Base-by-base conservation (phyloP, 2,329 filamentous ascomycete species). In the Talaromyces verruculosus region DNA sequence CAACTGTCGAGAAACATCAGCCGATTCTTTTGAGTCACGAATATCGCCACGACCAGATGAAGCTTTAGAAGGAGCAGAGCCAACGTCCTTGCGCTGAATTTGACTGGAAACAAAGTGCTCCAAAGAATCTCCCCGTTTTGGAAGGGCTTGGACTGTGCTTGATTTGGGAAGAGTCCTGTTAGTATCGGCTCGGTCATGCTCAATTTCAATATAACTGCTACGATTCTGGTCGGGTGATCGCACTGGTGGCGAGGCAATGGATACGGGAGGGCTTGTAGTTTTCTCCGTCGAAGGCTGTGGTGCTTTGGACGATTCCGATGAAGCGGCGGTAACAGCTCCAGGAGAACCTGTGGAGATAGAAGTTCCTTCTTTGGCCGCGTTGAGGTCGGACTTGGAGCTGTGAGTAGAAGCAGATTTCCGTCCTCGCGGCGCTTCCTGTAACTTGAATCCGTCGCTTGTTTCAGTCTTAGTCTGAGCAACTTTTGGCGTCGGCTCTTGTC, bases 381-480 rank as follows among this genome's bases (percentile, higher is more conserved):
- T 55, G 43, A 66, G 43, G 17, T 66, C 65, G 3, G 65, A 66
- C 43, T 39, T 66, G 43, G 61, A 60, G 37, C 61, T 66, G 10
- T 63, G 30, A n/a, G 61, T 25, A 62, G 81, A 82, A 33, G 79
- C 79, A n/a, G 76, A 71, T 75, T 83, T 84, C 74, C 83, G 85
- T 72, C 83, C 85, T 77, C 88, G 90, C 0, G 92, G 91, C 1
- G 90, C 91, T 59, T 96, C 92, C 73, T 94, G 91, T 51, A 95
- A 79, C 77, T 89, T 92, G 78, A 93, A 93, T 33, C 88, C 87
- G 13, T 91, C 88, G 59, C 69, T 68, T 51, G 64, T 67, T 22
- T 71, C 70, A 5, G 59, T 65, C 49, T 70, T 68, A 15, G 39
- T 49, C 4, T 59, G 59, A 51, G 68, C 43, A 11, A 59, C n/a